Percentiles rank a stretch among this genome's conserved stretches.
phyloP scores from a whole-genome alignment of 2,329 filamentous ascomycete genomes.

The Colletotrichum ledebouriae region DNA sequence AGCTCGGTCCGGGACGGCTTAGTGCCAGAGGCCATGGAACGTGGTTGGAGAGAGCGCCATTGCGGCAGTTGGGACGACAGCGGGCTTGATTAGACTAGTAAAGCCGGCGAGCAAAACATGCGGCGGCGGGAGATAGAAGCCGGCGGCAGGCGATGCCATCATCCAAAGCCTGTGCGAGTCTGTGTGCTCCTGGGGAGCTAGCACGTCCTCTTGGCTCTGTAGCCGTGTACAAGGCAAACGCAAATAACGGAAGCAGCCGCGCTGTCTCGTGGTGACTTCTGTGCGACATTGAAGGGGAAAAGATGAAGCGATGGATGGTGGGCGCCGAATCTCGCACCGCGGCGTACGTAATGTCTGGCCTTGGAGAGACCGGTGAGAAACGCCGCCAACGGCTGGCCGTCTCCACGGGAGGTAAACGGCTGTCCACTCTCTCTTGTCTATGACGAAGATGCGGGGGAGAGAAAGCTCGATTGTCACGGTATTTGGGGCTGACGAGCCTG shows the following conservation, averaged over 20 bases:
- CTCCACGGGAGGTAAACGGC: not conserved
- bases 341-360: slow-evolving; percentile 6
- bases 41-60: slow-evolving; percentile 26
- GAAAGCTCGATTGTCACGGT: not conserved
- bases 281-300: slow-evolving; percentile 23
- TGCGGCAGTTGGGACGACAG: slow-evolving; percentile 25
- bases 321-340: not conserved
- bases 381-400: not conserved
- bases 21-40: slow-evolving; percentile 13
- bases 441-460: slow-evolving; percentile 15
- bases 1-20: slow-evolving; percentile 8
- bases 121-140: slow-evolving; percentile 24
- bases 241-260: slow-evolving; percentile 7
- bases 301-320: slow-evolving; percentile 8
- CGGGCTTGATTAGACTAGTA: slow-evolving; percentile 10
- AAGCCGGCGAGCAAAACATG: slow-evolving; percentile 18
- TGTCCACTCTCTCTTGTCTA: slow-evolving; percentile 8
- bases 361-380: not conserved
- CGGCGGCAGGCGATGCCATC: slow-evolving; percentile 18
- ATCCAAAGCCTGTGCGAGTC: slow-evolving; percentile 22
- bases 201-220: not conserved
- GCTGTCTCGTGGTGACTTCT: slow-evolving; percentile 20
- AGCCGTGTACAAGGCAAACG: slow-evolving; percentile 20
- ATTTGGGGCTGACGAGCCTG: slow-evolving; percentile 8
- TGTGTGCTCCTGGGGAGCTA: slow-evolving; percentile 6